phyloP scores from a whole-genome alignment of 2,329 filamentous ascomycete species.

The Penicillium sp. region DNA sequence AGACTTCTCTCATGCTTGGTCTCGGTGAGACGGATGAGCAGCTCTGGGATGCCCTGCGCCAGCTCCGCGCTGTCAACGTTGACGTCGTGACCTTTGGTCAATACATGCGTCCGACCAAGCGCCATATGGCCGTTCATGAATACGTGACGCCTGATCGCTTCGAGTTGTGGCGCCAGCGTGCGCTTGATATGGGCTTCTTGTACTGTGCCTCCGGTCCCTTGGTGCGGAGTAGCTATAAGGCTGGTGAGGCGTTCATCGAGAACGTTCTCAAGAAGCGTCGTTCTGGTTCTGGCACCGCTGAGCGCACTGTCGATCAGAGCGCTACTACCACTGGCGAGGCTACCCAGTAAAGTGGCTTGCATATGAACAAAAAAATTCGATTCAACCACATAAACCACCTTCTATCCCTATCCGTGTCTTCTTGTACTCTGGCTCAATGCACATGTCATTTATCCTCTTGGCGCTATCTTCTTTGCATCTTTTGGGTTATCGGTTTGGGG shows the following conservation, averaged over 20 bases:
- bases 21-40: constrained; percentile 89
- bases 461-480: constrained; percentile 22
- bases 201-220: constrained; percentile 94
- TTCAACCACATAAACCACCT: neutral
- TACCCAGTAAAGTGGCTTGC: constrained; percentile 24
- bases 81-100: constrained; percentile 99
- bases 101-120: constrained; percentile 98
- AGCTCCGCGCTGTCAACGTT: constrained; percentile 75
- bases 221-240: constrained; percentile 94
- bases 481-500: constrained; percentile 15
- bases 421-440: neutral
- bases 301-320: constrained; percentile 28
- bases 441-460: constrained; percentile 3
- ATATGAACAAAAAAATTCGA: neutral
- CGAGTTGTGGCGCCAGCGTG: constrained; percentile 84
- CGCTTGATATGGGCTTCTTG: constrained; percentile 91
- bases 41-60: constrained; percentile 73
- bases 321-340: constrained; percentile 26
- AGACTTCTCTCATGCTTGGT: constrained; percentile 96
- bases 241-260: constrained; percentile 97
- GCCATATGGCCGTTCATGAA: constrained; percentile 94
- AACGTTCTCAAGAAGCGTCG: constrained; percentile 86
- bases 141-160: constrained; percentile 92
- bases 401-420: neutral
- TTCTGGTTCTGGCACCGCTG: constrained; percentile 27